phyloP scores from a whole-genome alignment of 768 basidiomycete genomes.

The Boletus vinaceobasis region DNA sequence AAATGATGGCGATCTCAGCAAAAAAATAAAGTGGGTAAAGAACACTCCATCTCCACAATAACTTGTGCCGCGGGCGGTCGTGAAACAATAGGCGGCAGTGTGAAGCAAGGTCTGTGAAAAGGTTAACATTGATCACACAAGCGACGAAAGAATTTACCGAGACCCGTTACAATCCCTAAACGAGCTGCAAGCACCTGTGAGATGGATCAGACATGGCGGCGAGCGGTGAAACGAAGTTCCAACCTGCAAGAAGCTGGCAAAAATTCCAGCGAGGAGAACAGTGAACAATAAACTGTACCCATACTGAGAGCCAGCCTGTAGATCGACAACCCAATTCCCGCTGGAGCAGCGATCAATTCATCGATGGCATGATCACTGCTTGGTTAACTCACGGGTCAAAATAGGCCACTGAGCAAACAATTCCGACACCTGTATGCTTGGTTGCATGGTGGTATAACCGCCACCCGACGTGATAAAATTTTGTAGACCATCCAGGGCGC shows the following conservation, averaged over 20 bases:
- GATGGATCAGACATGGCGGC: slow-evolving; percentile 1
- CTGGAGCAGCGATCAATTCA: slow-evolving; percentile 30
- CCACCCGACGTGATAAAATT: slow-evolving; percentile 22
- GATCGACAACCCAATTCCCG: slow-evolving; percentile 89
- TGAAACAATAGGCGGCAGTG: slow-evolving; percentile 65
- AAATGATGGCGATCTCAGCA: slow-evolving; percentile 69
- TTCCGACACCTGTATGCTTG: slow-evolving; percentile 77
- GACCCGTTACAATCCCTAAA: slow-evolving; percentile 79
- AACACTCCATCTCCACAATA: slow-evolving; percentile 53
- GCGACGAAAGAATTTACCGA: slow-evolving; percentile 45
- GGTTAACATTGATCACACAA: slow-evolving; percentile 11
- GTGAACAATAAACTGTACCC: slow-evolving; percentile 87
- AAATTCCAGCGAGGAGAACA: slow-evolving; percentile 76
- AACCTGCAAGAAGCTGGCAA: slow-evolving; percentile 81
- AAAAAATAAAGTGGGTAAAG: slow-evolving; percentile 65
- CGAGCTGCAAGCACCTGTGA: slow-evolving; percentile 69
- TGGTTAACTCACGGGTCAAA: slow-evolving; percentile 68
- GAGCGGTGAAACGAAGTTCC: not conserved
- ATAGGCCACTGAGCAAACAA: slow-evolving; percentile 85
- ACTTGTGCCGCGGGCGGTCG: slow-evolving; percentile 57
- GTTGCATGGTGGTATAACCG: slow-evolving; percentile 48
- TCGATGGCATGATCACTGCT: not conserved
- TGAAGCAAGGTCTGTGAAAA: slow-evolving; percentile 49
- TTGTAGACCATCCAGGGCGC: slow-evolving; percentile 18
- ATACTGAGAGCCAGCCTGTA: slow-evolving; percentile 80